Evolutionary conservation across 116 monocot genomes (phyloP).

Genomic region (Dioscorea cayenensis): DNA sequence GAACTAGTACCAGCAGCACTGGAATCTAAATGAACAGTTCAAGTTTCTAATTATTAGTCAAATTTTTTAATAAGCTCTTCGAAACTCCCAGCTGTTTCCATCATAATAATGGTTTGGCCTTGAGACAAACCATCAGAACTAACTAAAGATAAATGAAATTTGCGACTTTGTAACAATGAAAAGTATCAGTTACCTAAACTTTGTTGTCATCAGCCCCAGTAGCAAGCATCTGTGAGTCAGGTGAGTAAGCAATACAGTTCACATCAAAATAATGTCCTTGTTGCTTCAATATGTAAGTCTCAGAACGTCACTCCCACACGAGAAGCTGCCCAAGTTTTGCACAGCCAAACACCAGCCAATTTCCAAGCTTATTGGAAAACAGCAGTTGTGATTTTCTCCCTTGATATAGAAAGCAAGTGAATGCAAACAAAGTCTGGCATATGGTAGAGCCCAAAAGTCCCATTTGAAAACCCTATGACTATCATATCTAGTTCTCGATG

Average conservation of each 20-base stretch:
- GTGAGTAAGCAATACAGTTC: slow-evolving; percentile 84
- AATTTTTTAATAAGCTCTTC: no score
- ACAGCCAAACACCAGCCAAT: slow-evolving; percentile 95
- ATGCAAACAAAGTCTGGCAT: slow-evolving; percentile 98
- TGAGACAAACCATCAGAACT: no score
- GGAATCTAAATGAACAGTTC: no score
- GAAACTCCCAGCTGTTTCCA: no score
- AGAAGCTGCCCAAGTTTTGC: slow-evolving; percentile 96
- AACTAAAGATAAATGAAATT: no score
- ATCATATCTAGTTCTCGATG: slow-evolving; percentile 86
- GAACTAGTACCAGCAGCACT: no score
- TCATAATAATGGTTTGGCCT: no score
- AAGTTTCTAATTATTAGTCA: no score
- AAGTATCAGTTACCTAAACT: slow-evolving; percentile 55
- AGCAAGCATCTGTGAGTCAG: slow-evolving; percentile 92
- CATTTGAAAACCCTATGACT: slow-evolving; percentile 90
- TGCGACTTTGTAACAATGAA: no score
- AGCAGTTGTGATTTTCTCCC: slow-evolving; percentile 90
- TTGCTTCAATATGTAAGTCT: slow-evolving; percentile 96
- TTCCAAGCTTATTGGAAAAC: slow-evolving; percentile 73
- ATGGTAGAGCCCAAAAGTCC: slow-evolving; percentile 94
- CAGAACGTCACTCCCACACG: slow-evolving; percentile 99
- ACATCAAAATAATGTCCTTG: slow-evolving; percentile 99
- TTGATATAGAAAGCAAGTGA: slow-evolving; percentile 83
- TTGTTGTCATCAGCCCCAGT: slow-evolving; percentile 99